A percentile compares a stretch with the other conserved stretches of the same genome.
phyloP scores from a whole-genome alignment of 306 rosid species.

The barrel medic (Medicago truncatula) region MtrunA17r5.0-ANR NC_053046.1:31250001-31250500 shows the following conservation, averaged over 20 bases:
- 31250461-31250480: no score
- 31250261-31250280: neutral
- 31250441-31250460: no score
- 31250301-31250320: neutral
- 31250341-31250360: no score
- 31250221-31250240: slow-evolving; percentile 54
- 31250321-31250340: no score
- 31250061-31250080: slow-evolving; percentile 6
- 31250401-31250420: no score
- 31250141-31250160: neutral
- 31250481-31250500: no score
- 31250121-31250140: neutral
- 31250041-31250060: neutral
- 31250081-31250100: neutral
- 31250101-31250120: neutral
- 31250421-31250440: no score
- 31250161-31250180: slow-evolving; percentile 43
- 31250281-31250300: no score
- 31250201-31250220: slow-evolving; percentile 52
- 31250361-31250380: no score
- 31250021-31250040: slow-evolving; percentile 7
- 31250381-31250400: no score
- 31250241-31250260: neutral
- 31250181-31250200: slow-evolving; percentile 61
- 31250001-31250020: neutral